These are phyloP conservation scores for Diospyros kaki DNA, from an alignment of 148 eudicot genomes.

Conservation along the genomic window DNA sequence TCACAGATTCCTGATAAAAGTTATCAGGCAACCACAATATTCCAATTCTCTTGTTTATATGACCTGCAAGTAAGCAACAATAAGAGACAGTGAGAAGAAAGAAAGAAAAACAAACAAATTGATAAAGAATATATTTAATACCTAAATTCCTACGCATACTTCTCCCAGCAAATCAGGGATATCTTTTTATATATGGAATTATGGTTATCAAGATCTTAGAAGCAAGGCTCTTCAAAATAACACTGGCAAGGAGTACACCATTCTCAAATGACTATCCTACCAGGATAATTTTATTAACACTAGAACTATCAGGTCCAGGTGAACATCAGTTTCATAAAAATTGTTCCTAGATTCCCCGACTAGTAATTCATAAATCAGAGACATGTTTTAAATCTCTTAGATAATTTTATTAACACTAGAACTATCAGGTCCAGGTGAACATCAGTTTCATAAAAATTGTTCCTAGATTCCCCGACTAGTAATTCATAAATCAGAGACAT, in stretches of 20 bases:
- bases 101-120: neutral
- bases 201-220: neutral
- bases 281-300: neutral
- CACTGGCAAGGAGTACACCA: neutral
- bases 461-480: neutral
- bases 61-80: neutral
- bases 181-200: neutral
- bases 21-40: neutral
- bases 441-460: neutral
- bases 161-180: neutral
- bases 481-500: neutral
- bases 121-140: neutral
- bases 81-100: neutral
- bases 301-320: neutral
- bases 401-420: neutral
- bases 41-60: neutral
- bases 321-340: neutral
- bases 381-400: no score
- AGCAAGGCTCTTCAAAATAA: neutral
- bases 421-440: neutral
- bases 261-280: neutral
- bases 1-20: neutral
- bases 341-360: neutral
- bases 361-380: no score
- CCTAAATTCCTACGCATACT: neutral